A percentile compares a stretch with the other conserved stretches of the same genome.
Conservation (phyloP, 2,329 filamentous ascomycete species). For the Xylariomycetidae sp. region DNA sequence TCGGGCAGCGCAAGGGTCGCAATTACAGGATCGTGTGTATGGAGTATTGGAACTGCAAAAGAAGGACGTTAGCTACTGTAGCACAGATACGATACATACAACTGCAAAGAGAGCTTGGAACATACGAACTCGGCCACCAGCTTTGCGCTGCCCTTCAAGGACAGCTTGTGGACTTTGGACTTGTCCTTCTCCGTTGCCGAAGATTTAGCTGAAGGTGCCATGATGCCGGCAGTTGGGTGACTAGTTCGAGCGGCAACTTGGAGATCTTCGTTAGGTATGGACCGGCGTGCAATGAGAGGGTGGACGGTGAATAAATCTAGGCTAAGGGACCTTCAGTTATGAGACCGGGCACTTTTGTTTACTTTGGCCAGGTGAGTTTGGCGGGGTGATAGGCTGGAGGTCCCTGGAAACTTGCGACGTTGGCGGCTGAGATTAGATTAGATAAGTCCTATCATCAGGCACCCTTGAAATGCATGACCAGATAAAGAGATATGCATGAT, state of each 20-base stretch:
- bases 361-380: constrained; percentile 18
- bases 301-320: too few relatives aligned
- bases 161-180: constrained; percentile 91
- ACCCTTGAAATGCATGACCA: too few relatives aligned
- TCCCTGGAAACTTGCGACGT: constrained; percentile 3
- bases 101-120: too few relatives aligned
- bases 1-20: neutral
- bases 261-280: neutral
- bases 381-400: constrained; percentile 19
- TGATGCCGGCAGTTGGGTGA: constrained; percentile 8
- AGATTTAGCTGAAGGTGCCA: constrained; percentile 20
- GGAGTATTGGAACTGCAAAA: constrained; percentile 80
- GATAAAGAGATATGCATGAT: too few relatives aligned
- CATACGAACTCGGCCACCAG: constrained; percentile 92
- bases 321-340: too few relatives aligned
- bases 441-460: too few relatives aligned
- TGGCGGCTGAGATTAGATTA: too few relatives aligned
- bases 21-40: constrained; percentile 91
- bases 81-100: too few relatives aligned
- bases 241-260: neutral
- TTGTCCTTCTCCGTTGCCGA: constrained; percentile 52
- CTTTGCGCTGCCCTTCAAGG: constrained; percentile 77
- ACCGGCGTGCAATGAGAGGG: neutral
- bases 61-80: constrained; percentile 9
- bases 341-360: constrained; percentile 17